Percentiles rank a stretch among this genome's conserved stretches.
Conservation (phyloP, 2,329 filamentous ascomycete genomes). For the Aciculosporium take region DNA sequence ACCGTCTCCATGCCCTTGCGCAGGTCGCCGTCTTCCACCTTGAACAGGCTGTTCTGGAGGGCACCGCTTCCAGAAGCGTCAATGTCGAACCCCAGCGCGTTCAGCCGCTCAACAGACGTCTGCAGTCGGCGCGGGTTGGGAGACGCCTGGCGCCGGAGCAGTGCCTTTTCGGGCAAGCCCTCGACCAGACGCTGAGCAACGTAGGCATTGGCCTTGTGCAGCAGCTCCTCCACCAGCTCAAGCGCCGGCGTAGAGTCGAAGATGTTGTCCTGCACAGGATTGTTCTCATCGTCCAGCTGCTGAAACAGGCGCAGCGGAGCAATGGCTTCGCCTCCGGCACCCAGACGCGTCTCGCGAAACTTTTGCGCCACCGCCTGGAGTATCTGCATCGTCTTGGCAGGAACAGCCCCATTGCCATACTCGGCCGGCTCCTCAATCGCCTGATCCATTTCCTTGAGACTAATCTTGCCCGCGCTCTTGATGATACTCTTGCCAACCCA, state of each 20-base stretch:
- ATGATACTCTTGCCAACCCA: slow-evolving; percentile 92
- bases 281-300: slow-evolving; percentile 94
- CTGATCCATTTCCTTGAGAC: slow-evolving; percentile 73
- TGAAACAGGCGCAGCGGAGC: slow-evolving; percentile 79
- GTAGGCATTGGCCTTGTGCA: slow-evolving; percentile 81
- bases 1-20: slow-evolving; percentile 98
- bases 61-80: slow-evolving; percentile 81
- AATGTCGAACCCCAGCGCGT: slow-evolving; percentile 75
- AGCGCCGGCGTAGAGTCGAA: slow-evolving; percentile 83
- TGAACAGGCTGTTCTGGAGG: slow-evolving; percentile 89
- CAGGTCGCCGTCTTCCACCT: slow-evolving; percentile 73
- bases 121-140: slow-evolving; percentile 81
- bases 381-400: slow-evolving; percentile 64
- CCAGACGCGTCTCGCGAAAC: slow-evolving; percentile 78
- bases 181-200: slow-evolving; percentile 72
- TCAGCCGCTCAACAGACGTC: slow-evolving; percentile 88
- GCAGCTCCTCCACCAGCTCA: slow-evolving; percentile 87
- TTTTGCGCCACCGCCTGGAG: slow-evolving; percentile 74
- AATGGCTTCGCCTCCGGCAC: slow-evolving; percentile 63
- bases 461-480: slow-evolving; percentile 77
- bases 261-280: slow-evolving; percentile 90
- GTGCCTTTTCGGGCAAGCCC: slow-evolving; percentile 77
- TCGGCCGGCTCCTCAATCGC: slow-evolving; percentile 53
- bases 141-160: slow-evolving; percentile 72
- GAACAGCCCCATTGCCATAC: slow-evolving; percentile 49